Base-by-base conservation (phyloP, 2,329 filamentous ascomycete species). In the Zymoseptoria ardabiliae region DNA sequence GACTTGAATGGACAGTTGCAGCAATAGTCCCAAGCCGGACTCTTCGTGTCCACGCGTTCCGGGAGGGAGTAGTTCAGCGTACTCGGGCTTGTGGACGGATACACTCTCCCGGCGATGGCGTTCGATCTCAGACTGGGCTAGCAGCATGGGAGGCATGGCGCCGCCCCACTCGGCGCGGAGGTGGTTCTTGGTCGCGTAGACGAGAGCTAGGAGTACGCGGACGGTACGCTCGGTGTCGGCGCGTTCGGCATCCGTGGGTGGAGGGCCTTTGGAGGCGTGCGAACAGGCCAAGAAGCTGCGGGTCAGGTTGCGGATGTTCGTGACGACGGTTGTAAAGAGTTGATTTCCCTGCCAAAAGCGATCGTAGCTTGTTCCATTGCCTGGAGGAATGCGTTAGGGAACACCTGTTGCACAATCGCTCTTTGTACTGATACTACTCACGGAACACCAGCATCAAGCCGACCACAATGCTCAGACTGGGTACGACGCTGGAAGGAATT, bases 181-280 rank as follows among this genome's bases (percentile, higher is more conserved):
- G 66, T 86, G 84, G 67, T 86, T 84, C 67, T 87, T 87, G 50
- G 85, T 79, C 0, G 84, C 82, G 66, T 84, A 86, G 2, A 86
- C 78, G 54, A 86, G 78, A 0, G 84, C 84, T 61, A 87, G 77
- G 10, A 87, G 73, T 10, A 85, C 78, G 11, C 83, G 78, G 2
- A 87, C 75, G 0, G 80, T 80, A 50, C 80, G 77, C 66, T 87
- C 84, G n/a, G 82, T 79, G 64, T 86, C 82, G 55, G 79, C 73
- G 54, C 74, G 73, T 70, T 86, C 82, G 25, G 72, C 64, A 48
- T 73, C 55, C 68, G 71, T 77, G 67, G 68, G 67, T 11, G 66
- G 58, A 3, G 66, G 60, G 7, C 66, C 69, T 48, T 68, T 64
- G 17, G 60, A 53, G 17, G 66, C 45, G 62, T 72, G 71, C 5